These are phyloP conservation scores for Rhynchospora tenuis DNA, from an alignment of 176 grass and related monocot species.

Conservation along the genomic window DNA sequence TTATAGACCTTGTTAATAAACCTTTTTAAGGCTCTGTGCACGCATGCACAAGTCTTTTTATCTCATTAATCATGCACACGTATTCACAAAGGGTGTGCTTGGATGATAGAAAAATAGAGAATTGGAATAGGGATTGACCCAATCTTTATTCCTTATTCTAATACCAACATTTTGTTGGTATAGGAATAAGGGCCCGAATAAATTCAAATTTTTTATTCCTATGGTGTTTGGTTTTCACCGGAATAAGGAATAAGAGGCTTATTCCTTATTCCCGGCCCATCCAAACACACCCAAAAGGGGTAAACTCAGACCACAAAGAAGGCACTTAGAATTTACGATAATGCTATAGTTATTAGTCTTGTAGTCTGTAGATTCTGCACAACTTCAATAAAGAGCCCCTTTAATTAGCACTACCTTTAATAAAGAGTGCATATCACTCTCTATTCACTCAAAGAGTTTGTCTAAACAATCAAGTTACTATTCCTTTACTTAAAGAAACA, in stretches of 20 bases:
- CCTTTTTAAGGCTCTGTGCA: slow-evolving; percentile 5
- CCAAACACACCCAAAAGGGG: too few species aligned
- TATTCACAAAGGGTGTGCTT: neutral
- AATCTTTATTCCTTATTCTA: too few species aligned
- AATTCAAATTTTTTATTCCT: too few species aligned
- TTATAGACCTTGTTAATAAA: slow-evolving; percentile 19
- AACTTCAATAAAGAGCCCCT: slow-evolving; percentile 9
- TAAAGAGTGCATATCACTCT: slow-evolving; percentile 10
- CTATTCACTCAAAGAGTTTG: neutral
- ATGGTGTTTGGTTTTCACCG: too few species aligned
- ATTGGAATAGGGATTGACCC: too few species aligned
- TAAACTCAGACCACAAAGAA: slow-evolving; percentile 19
- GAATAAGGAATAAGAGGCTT: too few species aligned
- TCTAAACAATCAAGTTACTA: slow-evolving; percentile 9
- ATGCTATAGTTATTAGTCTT: neutral
- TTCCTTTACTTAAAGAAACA: neutral
- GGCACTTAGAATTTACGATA: slow-evolving; percentile 10
- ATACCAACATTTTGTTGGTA: too few species aligned
- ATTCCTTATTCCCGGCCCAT: too few species aligned
- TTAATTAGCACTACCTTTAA: slow-evolving; percentile 20
- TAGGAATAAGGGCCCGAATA: too few species aligned
- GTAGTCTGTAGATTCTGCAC: neutral
- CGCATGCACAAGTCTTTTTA: slow-evolving; percentile 2
- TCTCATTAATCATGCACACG: slow-evolving; percentile 17
- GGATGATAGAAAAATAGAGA: too few species aligned